phyloP scores from a whole-genome alignment of 768 basidiomycete genomes.

The Mycena epipterygia region DNA sequence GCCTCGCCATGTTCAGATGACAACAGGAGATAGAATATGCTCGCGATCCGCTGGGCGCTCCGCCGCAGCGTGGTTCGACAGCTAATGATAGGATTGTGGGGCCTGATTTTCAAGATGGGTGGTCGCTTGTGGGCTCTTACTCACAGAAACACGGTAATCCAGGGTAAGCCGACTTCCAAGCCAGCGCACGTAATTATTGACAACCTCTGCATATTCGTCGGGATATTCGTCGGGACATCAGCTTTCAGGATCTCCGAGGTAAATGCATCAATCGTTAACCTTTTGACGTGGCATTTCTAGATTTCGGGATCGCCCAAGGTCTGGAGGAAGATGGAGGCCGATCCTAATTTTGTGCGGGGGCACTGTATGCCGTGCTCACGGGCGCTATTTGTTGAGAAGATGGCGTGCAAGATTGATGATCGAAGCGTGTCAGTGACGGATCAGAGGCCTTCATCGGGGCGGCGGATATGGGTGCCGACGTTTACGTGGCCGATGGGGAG shows the following conservation, averaged over 20 bases:
- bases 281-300: constrained; percentile 21
- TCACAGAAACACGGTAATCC: too few species aligned
- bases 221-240: not conserved
- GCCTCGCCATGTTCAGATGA: not conserved
- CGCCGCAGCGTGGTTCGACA: too few species aligned
- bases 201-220: too few species aligned
- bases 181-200: too few species aligned
- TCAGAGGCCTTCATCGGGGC: not conserved
- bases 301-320: constrained; percentile 18
- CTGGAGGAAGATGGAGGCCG: constrained; percentile 9
- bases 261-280: not conserved
- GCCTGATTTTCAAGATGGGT: not conserved
- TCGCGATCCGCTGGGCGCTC: not conserved
- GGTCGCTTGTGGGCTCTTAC: too few species aligned
- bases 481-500: too few species aligned
- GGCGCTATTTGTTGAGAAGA: constrained; percentile 12
- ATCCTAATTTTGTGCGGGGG: not conserved
- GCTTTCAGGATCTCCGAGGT: constrained; percentile 1
- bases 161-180: too few species aligned
- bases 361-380: not conserved
- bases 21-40: not conserved
- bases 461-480: not conserved
- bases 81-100: too few species aligned
- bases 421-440: not conserved
- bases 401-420: constrained; percentile 17